phyloP scores from a whole-genome alignment of 2,329 filamentous ascomycete genomes.

The Rutstroemia sp. region DNA sequence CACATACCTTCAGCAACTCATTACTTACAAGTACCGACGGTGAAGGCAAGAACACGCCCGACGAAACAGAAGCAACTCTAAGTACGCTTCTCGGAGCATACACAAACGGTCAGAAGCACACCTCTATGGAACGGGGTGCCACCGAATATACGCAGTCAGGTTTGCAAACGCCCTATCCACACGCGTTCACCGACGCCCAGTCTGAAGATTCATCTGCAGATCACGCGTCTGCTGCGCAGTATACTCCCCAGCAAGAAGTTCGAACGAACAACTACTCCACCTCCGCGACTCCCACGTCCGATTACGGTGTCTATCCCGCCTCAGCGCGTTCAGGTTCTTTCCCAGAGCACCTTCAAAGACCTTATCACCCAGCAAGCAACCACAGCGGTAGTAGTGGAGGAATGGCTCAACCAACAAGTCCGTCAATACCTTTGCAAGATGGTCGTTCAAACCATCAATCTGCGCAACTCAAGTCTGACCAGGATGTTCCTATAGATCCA shows the following conservation, averaged over 20 bases:
- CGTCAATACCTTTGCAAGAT: conserved; percentile 85
- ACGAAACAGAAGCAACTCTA: conserved; percentile 25
- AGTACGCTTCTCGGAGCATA: conserved; percentile 27
- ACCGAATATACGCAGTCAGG: conserved; percentile 80
- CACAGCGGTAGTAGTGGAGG: conserved; percentile 68
- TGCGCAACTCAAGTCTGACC: conserved; percentile 84
- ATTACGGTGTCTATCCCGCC: conserved; percentile 69
- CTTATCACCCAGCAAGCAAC: conserved; percentile 72
- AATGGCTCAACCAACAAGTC: conserved; percentile 99
- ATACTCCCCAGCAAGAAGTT: conserved; percentile 74
- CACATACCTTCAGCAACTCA: conserved; percentile 11
- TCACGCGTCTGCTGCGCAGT: conserved; percentile 88
- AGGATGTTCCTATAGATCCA: conserved; percentile 97
- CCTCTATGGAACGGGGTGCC: conserved; percentile 53
- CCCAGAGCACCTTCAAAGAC: conserved; percentile 79
- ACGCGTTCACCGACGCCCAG: conserved; percentile 58
- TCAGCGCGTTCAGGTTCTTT: conserved; percentile 76
- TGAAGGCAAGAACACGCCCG: conserved; percentile 6
- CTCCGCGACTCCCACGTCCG: conserved; percentile 78
- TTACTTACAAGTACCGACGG: conserved; percentile 16
- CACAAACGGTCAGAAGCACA: conserved; percentile 23
- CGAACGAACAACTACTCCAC: conserved; percentile 49
- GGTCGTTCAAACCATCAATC: conserved; percentile 63
- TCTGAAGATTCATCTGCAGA: conserved; percentile 85
- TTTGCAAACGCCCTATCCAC: conserved; percentile 70